Evolutionary conservation across 768 basidiomycete species (phyloP), one percentile per base, ranked within the genome.

Genomic region (Lactarius evosmus): DNA sequence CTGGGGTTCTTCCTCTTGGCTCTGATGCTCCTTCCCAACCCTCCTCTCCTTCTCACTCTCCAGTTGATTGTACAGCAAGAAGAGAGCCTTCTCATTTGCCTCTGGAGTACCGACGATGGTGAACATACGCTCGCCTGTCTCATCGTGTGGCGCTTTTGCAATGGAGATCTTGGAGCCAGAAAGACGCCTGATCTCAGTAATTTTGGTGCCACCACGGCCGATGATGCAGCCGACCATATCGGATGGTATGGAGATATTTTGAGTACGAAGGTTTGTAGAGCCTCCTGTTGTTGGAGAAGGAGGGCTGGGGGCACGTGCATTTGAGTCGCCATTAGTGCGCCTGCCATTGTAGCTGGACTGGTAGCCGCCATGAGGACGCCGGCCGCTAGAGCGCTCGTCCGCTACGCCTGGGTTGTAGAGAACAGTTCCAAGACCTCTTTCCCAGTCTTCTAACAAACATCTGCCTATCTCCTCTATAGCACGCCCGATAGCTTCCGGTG

Each of bases 181-280:
- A 51, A 98, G 85, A 62, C 96, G 91, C 71, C 97, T 92, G 74
- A 99, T 99, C 77, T 99, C 97, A 58, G 96, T 98, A 71, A 99
- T 99, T 83, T 98, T 98, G 69, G 93, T 91, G 33, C 96, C 96
- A 74, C 89, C 93, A 68, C 95, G 91, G 64, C 96, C 96, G 71
- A 98, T 98, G 78, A 91, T 92, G 74, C 91, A 93, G 63, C 88
- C 95, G 67, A 99, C 97, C 97, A 99, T 99, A 79, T 99, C 97
- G 67, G 91, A 92, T 40, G 97, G 97, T 72, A 99, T 98, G 70
- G 97, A 96, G 70, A 99, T 98, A 77, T 96, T 98, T 78, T 99
- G 97, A 11, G 97, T 98, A 68, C 95, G 90, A 69, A 98, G 82
- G 75, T 95, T 95, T 54, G 91, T 82, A 1, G 65, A 34, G 85